Evolutionary conservation across 2,329 filamentous ascomycete species (phyloP), one percentile per base, ranked within the genome.

Genomic region (Colletotrichum sp.): DNA sequence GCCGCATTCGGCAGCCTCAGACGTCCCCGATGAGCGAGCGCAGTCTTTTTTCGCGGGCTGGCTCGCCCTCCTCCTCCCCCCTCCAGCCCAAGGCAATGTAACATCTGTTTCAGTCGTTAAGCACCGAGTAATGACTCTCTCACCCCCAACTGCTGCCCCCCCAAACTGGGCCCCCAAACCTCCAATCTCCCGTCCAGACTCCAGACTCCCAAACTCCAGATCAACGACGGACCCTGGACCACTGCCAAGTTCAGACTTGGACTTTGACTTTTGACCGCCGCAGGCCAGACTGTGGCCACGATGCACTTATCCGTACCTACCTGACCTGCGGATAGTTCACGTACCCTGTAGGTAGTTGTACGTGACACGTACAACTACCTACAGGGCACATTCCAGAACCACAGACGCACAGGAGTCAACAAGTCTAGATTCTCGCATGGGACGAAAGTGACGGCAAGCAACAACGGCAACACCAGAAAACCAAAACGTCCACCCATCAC

Each of bases 1-100:
- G 57, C 73, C 59, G 73, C 73, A 76, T 76, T 71, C 73, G 70
- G 73, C 70, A 69, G 34, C 64, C 57, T 59, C 64, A 73, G 73
- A 69, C 64, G 44, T 32, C 32, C 49, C 60, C 24, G 13, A 28
- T 39, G 64, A 69, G 57, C 70, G 73, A 73, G 73, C 39, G 39
- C 59, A 21, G 49, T 24, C 28, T 72, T 4, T 67, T 67, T 36
- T 52, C 28, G 34, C n/a, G 39, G 18, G 39, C 39, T 44, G 39
- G 39, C 18, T 49, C 39, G 10, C 39, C 18, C 39, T 44, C 18
- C 39, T 44, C 39, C 39, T 44, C 18, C 18, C 39, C 39, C 39
- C 39, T 44, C 39, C 39, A 44, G 44, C 21, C 70, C 18, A 65
- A 65, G 64, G 57, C 73, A 49, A 59, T 69, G 64, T 68, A 69